These are phyloP conservation scores for Malus fusca DNA, from an alignment of 306 rosid genomes.

Conservation along the genomic window DNA sequence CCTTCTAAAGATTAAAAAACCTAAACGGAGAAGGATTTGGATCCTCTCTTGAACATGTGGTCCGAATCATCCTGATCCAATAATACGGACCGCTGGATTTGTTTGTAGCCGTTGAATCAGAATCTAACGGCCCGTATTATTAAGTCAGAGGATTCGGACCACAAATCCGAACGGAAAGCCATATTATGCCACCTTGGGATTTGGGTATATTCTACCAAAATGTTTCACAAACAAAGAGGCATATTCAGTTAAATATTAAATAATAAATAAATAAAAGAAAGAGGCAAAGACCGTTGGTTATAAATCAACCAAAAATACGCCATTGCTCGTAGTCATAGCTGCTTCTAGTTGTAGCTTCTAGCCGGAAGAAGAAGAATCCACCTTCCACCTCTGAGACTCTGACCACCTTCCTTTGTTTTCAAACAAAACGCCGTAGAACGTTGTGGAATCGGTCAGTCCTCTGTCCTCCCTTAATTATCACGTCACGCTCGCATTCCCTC, in stretches of 20 bases:
- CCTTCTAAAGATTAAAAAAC: not conserved
- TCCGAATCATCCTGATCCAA: too few relatives aligned
- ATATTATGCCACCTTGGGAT: not conserved
- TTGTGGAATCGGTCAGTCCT: not conserved
- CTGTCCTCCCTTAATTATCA: not conserved
- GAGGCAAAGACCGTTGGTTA: conserved; percentile 31
- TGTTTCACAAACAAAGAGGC: conserved; percentile 7
- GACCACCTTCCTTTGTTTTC: not conserved
- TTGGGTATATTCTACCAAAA: conserved; percentile 25
- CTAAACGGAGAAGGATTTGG: too few relatives aligned
- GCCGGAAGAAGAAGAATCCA: not conserved
- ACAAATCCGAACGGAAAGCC: not conserved
- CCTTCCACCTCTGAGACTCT: not conserved
- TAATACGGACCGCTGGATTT: too few relatives aligned
- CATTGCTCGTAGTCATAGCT: not conserved
- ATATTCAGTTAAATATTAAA: conserved; percentile 9
- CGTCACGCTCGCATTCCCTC: not conserved
- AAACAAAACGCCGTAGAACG: not conserved
- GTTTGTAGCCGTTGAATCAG: accelerated
- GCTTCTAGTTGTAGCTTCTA: not conserved
- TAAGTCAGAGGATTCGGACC: too few relatives aligned
- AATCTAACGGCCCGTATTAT: too few relatives aligned
- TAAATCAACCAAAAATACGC: not conserved
- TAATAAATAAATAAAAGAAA: too few relatives aligned
- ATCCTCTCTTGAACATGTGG: too few relatives aligned